These are phyloP conservation scores for Tieghemostelium lacteum DNA, from an alignment of 78 protist genomes.

Conservation along the genomic window DNA sequence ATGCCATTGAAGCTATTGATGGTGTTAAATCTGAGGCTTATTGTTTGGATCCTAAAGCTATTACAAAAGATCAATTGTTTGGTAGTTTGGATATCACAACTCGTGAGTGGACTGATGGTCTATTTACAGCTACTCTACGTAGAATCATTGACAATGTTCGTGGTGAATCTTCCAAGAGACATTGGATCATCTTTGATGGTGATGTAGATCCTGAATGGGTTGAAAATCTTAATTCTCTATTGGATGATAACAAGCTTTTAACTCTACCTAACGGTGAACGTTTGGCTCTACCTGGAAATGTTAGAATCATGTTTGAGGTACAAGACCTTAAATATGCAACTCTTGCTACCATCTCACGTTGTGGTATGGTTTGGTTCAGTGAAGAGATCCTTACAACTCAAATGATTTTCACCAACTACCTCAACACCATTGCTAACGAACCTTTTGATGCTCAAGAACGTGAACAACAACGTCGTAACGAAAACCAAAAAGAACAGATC, in stretches of 20 bases:
- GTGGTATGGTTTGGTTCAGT: conserved; percentile 99
- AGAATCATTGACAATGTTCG: conserved; percentile 90
- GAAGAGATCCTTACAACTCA: conserved; percentile 86
- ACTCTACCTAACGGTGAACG: conserved; percentile 99
- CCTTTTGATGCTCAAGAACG: conserved; percentile 78
- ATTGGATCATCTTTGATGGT: conserved; percentile 99
- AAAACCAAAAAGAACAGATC: neutral
- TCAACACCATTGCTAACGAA: conserved; percentile 52
- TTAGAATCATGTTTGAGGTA: conserved; percentile 97
- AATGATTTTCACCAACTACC: conserved; percentile 83
- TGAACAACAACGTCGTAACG: conserved; percentile 62
- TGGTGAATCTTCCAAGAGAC: conserved; percentile 87
- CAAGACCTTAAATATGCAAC: conserved; percentile 97
- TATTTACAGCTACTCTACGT: conserved; percentile 94
- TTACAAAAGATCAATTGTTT: conserved; percentile 95
- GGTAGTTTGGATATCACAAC: conserved; percentile 98
- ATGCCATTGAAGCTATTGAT: conserved; percentile 84
- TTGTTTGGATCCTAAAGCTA: conserved; percentile 98
- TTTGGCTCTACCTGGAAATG: conserved; percentile 93
- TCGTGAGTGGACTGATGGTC: conserved; percentile 99
- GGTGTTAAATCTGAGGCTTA: conserved; percentile 54
- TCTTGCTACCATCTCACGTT: conserved; percentile 98
- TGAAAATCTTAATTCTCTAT: conserved; percentile 97
- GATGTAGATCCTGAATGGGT: conserved; percentile 99
- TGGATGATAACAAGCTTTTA: conserved; percentile 98